phyloP scores from a whole-genome alignment of 116 monocot species.

The Phalaenopsis hybrid region DNA sequence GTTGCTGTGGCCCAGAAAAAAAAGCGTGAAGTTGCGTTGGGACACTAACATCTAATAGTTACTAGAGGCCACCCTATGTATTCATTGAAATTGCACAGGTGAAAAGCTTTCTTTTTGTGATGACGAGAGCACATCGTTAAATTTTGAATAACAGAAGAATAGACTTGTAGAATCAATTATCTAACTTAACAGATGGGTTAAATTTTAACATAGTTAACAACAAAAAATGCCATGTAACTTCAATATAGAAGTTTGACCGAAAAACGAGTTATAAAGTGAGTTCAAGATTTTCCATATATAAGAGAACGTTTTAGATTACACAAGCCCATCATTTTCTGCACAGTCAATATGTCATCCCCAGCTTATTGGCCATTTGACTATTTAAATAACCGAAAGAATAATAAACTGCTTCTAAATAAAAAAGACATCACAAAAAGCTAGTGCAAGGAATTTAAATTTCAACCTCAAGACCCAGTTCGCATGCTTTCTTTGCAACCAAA shows the following conservation, averaged over 20 bases:
- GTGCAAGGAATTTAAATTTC: neutral
- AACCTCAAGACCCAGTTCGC: conserved; percentile 92
- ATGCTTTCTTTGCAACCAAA: conserved; percentile 88
- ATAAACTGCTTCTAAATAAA: neutral
- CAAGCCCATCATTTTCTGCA: neutral
- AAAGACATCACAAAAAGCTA: neutral
- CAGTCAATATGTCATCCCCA: neutral
- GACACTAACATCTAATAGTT: too few relatives aligned
- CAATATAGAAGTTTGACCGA: neutral
- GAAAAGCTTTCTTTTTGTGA: too few relatives aligned
- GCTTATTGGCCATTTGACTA: neutral
- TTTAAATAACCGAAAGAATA: neutral
- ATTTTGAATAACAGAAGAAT: too few relatives aligned
- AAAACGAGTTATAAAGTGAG: neutral
- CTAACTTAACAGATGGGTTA: too few relatives aligned
- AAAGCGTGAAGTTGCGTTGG: too few relatives aligned
- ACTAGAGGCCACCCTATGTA: too few relatives aligned
- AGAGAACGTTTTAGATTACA: neutral
- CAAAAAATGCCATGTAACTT: neutral
- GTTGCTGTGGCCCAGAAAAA: too few relatives aligned
- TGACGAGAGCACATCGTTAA: too few relatives aligned
- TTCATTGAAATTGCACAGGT: too few relatives aligned
- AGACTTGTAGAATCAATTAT: too few relatives aligned
- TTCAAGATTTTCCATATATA: neutral
- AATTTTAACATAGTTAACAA: neutral